Evolutionary conservation across 176 grass and related monocot genomes (phyloP).

Genomic region (Eragrostis curvula): DNA sequence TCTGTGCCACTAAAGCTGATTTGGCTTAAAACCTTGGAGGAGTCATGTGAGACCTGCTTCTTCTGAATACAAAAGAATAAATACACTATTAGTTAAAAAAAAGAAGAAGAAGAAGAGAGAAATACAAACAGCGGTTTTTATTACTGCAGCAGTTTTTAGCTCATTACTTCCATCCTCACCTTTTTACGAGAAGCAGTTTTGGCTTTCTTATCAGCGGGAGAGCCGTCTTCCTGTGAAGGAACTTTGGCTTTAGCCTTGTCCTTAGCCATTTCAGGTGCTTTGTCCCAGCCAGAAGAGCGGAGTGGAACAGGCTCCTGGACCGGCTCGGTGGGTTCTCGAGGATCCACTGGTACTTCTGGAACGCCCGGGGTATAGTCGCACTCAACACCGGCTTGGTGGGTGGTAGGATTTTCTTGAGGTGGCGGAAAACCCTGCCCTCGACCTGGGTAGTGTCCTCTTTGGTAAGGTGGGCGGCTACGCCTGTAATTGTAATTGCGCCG

Average conservation of each 20-base stretch:
- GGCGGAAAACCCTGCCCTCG: neutral
- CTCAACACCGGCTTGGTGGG: no score
- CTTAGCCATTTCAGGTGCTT: neutral
- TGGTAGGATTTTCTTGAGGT: no score
- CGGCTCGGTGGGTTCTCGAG: neutral
- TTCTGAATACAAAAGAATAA: no score
- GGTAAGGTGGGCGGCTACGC: neutral
- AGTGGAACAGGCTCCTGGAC: no score
- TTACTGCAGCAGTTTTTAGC: no score
- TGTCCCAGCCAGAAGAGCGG: neutral
- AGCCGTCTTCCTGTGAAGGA: neutral
- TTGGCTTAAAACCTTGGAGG: accelerated
- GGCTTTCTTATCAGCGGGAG: neutral
- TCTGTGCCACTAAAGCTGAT: neutral
- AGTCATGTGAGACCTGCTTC: neutral
- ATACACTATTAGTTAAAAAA: neutral
- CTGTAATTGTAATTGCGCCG: no score
- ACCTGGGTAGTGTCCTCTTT: neutral
- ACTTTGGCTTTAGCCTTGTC: neutral
- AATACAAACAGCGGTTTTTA: neutral
- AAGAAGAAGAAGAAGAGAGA: neutral
- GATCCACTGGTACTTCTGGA: neutral
- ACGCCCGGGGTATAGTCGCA: neutral
- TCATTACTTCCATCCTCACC: neutral
- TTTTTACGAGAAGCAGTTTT: neutral